Conservation (phyloP, 148 eudicot genomes). For the Linanthus parryae region DNA sequence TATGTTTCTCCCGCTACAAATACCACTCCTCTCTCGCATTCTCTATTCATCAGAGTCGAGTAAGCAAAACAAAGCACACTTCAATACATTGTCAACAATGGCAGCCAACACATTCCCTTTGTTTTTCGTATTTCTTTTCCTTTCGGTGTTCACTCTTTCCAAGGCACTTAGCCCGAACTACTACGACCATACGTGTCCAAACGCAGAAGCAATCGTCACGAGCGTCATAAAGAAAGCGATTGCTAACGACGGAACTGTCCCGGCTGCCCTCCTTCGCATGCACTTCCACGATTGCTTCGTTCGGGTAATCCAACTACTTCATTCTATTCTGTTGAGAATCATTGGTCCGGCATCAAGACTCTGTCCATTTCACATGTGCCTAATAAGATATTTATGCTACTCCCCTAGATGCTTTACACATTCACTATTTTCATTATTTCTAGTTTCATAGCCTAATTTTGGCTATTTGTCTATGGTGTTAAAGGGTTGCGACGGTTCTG, state of each 20-base stretch:
- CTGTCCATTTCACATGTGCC: background rate
- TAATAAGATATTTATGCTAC: background rate
- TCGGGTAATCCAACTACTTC: no score
- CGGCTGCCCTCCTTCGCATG: slow-evolving; percentile 68
- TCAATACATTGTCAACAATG: slow-evolving; percentile 1
- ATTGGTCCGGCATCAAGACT: no score
- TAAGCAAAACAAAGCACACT: background rate
- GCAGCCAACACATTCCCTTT: slow-evolving; percentile 10
- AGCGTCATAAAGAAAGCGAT: slow-evolving; percentile 32
- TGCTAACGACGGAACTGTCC: slow-evolving; percentile 41
- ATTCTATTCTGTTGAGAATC: no score
- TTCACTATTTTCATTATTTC: no score
- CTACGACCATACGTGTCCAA: slow-evolving; percentile 29
- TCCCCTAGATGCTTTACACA: no score
- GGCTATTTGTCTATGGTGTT: no score
- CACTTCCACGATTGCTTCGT: no score
- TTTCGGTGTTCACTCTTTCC: slow-evolving; percentile 5
- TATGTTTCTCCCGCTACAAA: slow-evolving; percentile 1
- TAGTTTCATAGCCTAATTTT: no score
- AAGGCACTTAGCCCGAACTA: slow-evolving; percentile 19
- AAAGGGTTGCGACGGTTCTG: slow-evolving; percentile 84
- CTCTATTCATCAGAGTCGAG: background rate
- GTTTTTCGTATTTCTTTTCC: slow-evolving; percentile 3
- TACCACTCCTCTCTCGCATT: background rate
- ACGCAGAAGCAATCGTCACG: slow-evolving; percentile 34